Base-by-base conservation (phyloP, 116 monocot genomes). In the Cymodocea nodosa region DNA sequence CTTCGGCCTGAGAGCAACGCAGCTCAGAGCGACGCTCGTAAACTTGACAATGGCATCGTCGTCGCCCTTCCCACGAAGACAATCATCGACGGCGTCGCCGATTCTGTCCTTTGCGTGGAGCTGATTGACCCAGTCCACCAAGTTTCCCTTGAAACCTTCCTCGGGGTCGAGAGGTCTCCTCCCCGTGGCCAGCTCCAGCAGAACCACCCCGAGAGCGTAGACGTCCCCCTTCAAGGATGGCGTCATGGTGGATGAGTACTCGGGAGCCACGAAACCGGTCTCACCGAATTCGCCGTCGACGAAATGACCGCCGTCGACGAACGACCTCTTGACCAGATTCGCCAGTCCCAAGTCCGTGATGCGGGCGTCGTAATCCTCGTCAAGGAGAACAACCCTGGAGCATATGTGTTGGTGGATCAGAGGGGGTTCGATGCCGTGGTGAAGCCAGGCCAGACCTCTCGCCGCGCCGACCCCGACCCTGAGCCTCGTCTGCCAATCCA, bases 381-480 rank as follows among this genome's bases (percentile, higher is more conserved):
- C 83, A 11, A 90, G 73, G 36, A 90, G 86, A 35, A 90, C 61
- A 0, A 78, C 60, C 3, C 35, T 68, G 20, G 90, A 81, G 72
- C 81, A 75, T 6, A 90, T 30, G 59, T 62, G 78, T 53, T 83
- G 86, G 68, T 86, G 90, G 55, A 86, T 48, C 59, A 79, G 56
- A 0, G 86, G 79, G 5, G 73, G 66, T 35, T 85, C 83, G 54
- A 74, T 77, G 8, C 83, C 79, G 23, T 90, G 90, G 62, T 90
- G 90, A 35, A 90, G 85, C 83, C 86, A 90, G 4, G 83, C 79
- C 14, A 90, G 74, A 6, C 89, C 94, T 14, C 84, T 76, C 0
- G 94, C 78, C 3, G 82, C 80, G 22, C 94, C 86, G 37, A 87
- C 74, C 18, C 77, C 94, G 20, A 94, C 83, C 76, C 66, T 64